These are phyloP conservation scores for Talaromyces sp. DNA, from an alignment of 2,329 filamentous ascomycete genomes.

Conservation along the genomic window DNA sequence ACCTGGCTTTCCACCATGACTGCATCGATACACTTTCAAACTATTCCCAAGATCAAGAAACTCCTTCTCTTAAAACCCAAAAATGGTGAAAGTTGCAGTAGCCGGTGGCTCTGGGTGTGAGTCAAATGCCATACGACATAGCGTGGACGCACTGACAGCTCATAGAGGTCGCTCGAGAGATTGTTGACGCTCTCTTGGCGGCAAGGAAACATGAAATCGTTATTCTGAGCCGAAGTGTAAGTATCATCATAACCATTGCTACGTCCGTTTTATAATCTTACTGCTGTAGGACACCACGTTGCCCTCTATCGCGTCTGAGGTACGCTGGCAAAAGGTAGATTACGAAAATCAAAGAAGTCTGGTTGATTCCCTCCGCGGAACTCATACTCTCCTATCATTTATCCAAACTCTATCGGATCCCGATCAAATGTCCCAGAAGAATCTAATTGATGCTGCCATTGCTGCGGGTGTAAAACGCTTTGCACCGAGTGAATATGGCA, in stretches of 20 bases:
- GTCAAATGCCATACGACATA: background rate
- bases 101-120: slow-evolving; percentile 12
- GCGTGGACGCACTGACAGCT: background rate
- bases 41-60: background rate
- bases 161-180: background rate
- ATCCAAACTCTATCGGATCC: slow-evolving; percentile 3
- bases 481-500: slow-evolving; percentile 13
- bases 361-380: background rate
- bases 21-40: background rate
- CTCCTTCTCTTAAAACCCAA: background rate
- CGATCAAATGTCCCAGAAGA: slow-evolving; percentile 11
- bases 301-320: background rate
- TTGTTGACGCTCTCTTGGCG: background rate
- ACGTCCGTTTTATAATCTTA: background rate
- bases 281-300: background rate
- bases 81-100: slow-evolving; percentile 10
- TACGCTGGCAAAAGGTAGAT: background rate
- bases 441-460: slow-evolving; percentile 10
- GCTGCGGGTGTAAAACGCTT: slow-evolving; percentile 10
- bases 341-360: slow-evolving; percentile 6
- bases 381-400: slow-evolving; percentile 13
- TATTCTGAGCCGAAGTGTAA: background rate
- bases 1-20: background rate
- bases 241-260: background rate
- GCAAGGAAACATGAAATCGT: slow-evolving; percentile 3